These are phyloP conservation scores for Beta corolliflora DNA, from an alignment of 179 eudicot genomes.

Conservation along the genomic window DNA sequence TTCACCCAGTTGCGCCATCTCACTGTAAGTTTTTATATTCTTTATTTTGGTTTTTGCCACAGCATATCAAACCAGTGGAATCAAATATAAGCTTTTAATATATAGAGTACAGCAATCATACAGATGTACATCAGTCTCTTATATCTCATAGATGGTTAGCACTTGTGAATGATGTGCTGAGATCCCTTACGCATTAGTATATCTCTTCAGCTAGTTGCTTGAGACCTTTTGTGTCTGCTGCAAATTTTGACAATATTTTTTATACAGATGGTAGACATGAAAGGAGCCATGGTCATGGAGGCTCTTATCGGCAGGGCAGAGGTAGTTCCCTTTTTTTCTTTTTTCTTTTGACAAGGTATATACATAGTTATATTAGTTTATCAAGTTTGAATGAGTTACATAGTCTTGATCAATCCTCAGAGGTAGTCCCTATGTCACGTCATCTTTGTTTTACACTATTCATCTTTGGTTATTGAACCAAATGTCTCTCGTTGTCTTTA, in stretches of 20 bases:
- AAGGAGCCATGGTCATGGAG: constrained; percentile 70
- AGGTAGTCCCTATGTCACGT: constrained; percentile 27
- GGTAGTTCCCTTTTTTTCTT: neutral
- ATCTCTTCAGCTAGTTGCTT: neutral
- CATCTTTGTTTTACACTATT: neutral
- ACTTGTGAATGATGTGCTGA: neutral
- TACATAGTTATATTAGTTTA: too few relatives aligned
- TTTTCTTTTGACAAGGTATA: too few relatives aligned
- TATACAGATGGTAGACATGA: constrained; percentile 83
- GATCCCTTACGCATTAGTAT: neutral
- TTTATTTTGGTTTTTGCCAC: neutral
- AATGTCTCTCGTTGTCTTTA: neutral
- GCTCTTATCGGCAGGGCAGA: constrained; percentile 73
- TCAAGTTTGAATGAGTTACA: too few relatives aligned
- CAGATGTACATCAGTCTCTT: neutral
- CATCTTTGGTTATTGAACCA: neutral
- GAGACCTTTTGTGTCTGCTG: neutral
- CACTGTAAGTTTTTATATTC: constrained; percentile 50
- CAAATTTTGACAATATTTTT: constrained; percentile 3
- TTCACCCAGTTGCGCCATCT: constrained; percentile 64
- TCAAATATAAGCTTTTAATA: neutral
- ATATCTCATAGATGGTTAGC: neutral
- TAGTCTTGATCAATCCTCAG: constrained; percentile 20
- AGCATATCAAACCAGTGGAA: neutral
- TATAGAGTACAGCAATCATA: neutral